Evolutionary conservation across 2,329 filamentous ascomycete species (phyloP), one percentile per base, ranked within the genome.

Genomic region (Aspergillus intermedius): DNA sequence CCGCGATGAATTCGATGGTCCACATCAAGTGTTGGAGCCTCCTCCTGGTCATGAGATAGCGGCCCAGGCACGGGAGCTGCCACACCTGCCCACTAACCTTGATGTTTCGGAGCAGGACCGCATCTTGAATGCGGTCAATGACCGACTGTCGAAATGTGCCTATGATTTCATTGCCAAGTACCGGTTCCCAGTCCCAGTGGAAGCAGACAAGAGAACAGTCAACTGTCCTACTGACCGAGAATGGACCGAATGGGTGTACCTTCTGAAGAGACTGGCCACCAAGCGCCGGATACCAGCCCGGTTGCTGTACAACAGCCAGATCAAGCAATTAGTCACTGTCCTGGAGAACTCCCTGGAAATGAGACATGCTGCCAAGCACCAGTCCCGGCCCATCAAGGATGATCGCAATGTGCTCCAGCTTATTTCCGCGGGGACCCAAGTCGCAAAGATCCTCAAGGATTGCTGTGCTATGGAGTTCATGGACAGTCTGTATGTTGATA

Each of bases 121-220:
- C 62, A 87, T 94, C 59, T 75, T 93, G 49, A 81, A 80, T 49
- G 81, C 85, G 68, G 87, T 93, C 68, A 93, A 93, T 73, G 87
- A 91, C 70, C 81, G 88, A 53, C 76, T 94, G 42, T 90, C 88
- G 21, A 86, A 87, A 67, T 93, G 88, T 67, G 88, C 88, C 28
- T 94, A 86, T 76, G 87, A 94, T 71, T 94, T 94, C 69, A 84
- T 94, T 60, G 88, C 88, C 60, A 90, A 89, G 70, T 93, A 93
- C 67, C 88, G 91, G 69, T 94, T 94, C 65, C 88, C 88, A 10
- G 90, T 94, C 58, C 88, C 88, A 9, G 71, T 93, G 60, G 87
- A 88, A 49, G 81, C 86, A 67, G 87, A 91, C 66, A 90, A 90
- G 80, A 80, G 87, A 57, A 84, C 85, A 49, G 79, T 91, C 46